phyloP scores from a whole-genome alignment of 2,329 filamentous ascomycete species.

The Zalaria obscura region DNA sequence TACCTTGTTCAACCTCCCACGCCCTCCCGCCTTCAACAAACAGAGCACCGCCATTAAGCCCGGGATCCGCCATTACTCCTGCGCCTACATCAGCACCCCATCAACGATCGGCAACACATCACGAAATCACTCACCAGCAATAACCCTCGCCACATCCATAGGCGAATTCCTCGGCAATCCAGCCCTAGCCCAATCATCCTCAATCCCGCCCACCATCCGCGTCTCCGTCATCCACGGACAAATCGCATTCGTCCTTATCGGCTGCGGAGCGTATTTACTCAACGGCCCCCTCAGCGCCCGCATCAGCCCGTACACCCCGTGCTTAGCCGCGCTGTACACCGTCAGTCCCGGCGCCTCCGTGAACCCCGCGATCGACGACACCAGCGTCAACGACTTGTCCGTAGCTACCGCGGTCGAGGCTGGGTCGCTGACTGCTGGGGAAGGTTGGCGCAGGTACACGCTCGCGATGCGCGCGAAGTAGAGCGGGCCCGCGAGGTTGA shows the following conservation, averaged over 20 bases:
- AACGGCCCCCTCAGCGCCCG: slow-evolving; percentile 27
- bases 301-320: slow-evolving; percentile 37
- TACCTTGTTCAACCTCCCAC: slow-evolving; percentile 30
- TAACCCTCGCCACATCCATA: slow-evolving; percentile 25
- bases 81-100: background rate
- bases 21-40: slow-evolving; percentile 28
- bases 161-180: slow-evolving; percentile 25
- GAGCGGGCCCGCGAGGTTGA: slow-evolving; percentile 34
- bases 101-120: background rate
- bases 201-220: slow-evolving; percentile 20
- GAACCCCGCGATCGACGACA: slow-evolving; percentile 34
- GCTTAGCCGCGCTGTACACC: slow-evolving; percentile 34
- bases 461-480: slow-evolving; percentile 35
- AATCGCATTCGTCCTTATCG: slow-evolving; percentile 29
- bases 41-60: slow-evolving; percentile 26
- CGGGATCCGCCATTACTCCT: slow-evolving; percentile 18
- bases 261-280: slow-evolving; percentile 14
- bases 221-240: slow-evolving; percentile 32
- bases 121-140: slow-evolving; percentile 13
- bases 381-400: slow-evolving; percentile 29
- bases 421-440: slow-evolving; percentile 11
- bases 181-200: slow-evolving; percentile 21
- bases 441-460: slow-evolving; percentile 31
- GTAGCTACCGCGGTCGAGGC: slow-evolving; percentile 8
- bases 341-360: slow-evolving; percentile 33